Conservation (phyloP, 73 alveolate genomes). For the Durusdinium trenchii region DNA sequence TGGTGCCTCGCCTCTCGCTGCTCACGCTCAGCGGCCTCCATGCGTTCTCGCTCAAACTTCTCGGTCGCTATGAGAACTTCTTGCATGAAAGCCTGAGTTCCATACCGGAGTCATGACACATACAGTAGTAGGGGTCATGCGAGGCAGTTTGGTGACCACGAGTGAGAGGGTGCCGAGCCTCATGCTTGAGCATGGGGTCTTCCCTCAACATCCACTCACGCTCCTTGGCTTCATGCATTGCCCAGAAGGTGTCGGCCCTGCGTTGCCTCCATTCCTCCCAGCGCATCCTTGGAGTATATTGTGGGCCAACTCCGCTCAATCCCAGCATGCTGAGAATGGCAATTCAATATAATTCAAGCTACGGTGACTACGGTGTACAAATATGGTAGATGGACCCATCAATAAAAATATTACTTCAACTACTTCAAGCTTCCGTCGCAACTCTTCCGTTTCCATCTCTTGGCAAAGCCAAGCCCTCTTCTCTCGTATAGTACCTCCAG, state of each 20-base stretch:
- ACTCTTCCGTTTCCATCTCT: constrained; percentile 82
- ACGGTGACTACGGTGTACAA: no score
- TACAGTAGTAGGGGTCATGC: no score
- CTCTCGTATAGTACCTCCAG: no score
- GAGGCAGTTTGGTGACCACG: no score
- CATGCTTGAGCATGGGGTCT: constrained; percentile 60
- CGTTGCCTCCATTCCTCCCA: constrained; percentile 86
- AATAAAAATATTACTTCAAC: no score
- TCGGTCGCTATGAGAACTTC: constrained; percentile 58
- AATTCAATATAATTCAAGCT: no score
- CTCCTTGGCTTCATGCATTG: constrained; percentile 65
- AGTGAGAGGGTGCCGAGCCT: not conserved
- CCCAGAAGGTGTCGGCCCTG: constrained; percentile 61
- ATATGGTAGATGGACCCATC: no score
- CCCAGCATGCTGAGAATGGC: no score
- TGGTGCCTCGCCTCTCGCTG: constrained; percentile 47
- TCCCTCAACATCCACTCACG: constrained; percentile 62
- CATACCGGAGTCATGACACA: no score
- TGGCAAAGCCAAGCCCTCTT: no score
- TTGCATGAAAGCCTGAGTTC: constrained; percentile 85
- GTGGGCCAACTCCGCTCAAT: no score
- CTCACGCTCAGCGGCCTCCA: constrained; percentile 71
- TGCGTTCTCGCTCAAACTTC: constrained; percentile 69
- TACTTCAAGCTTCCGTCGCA: constrained; percentile 39
- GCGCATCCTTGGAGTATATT: no score